Evolutionary conservation across 2,329 filamentous ascomycete genomes (phyloP).

Genomic region (Claviceps purpurea): DNA sequence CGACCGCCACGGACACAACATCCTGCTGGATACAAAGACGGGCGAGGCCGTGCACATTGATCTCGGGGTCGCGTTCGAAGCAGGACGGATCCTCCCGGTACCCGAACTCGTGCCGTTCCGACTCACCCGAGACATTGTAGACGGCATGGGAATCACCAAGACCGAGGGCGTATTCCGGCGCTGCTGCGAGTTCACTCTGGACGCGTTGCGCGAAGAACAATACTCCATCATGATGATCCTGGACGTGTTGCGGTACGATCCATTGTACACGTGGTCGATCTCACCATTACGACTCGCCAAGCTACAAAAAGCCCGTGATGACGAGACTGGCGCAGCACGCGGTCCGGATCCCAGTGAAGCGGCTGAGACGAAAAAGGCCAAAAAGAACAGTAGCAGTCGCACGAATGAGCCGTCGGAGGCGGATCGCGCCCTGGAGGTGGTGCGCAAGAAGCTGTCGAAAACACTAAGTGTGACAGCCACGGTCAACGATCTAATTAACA

Average conservation of each 20-base stretch:
- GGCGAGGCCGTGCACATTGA: constrained; percentile 97
- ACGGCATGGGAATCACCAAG: constrained; percentile 91
- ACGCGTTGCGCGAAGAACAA: constrained; percentile 85
- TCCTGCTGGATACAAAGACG: constrained; percentile 75
- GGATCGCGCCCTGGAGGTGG: constrained; percentile 79
- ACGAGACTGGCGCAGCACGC: constrained; percentile 23
- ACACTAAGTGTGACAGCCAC: constrained; percentile 87
- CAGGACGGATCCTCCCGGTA: constrained; percentile 84
- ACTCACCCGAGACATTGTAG: constrained; percentile 84
- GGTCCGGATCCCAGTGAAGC: constrained; percentile 25
- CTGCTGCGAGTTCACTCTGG: constrained; percentile 96
- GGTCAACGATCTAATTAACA: constrained; percentile 93
- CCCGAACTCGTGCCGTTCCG: constrained; percentile 95
- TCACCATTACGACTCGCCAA: constrained; percentile 55
- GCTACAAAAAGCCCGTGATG: constrained; percentile 46
- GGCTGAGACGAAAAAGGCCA: constrained; percentile 25
- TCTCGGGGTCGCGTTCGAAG: constrained; percentile 91
- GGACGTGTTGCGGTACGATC: constrained; percentile 95
- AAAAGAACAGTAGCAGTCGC: constrained; percentile 19
- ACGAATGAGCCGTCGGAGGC: constrained; percentile 59
- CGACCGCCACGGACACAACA: constrained; percentile 93
- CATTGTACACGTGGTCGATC: constrained; percentile 89
- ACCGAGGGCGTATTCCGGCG: constrained; percentile 93
- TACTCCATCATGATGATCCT: constrained; percentile 98
- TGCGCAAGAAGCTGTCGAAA: constrained; percentile 92